A percentile compares a stretch with the other conserved stretches of the same genome.
These are phyloP conservation scores for Fusarium sp. DNA, from an alignment of 2,329 filamentous ascomycete genomes.

Conservation along the genomic window DNA sequence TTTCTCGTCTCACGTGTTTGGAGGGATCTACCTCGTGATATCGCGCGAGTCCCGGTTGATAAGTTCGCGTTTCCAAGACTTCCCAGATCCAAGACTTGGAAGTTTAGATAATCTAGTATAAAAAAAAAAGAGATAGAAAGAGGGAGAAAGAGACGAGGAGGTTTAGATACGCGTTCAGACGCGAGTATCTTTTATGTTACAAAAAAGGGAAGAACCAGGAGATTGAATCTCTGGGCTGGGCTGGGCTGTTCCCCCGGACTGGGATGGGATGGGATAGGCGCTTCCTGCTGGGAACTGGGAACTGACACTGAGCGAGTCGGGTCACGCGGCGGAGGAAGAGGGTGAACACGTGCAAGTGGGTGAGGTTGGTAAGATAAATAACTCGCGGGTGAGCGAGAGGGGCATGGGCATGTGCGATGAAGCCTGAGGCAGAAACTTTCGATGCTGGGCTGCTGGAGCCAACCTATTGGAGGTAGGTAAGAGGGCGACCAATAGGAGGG, in stretches of 20 bases:
- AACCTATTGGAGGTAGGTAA: neutral
- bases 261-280: constrained; percentile 18
- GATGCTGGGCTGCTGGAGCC: neutral
- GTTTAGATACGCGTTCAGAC: constrained; percentile 34
- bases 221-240: constrained; percentile 29
- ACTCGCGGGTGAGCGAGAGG: constrained; percentile 26
- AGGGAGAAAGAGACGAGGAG: constrained; percentile 14
- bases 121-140: constrained; percentile 7
- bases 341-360: constrained; percentile 56
- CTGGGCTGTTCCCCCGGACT: constrained; percentile 2
- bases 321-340: constrained; percentile 55
- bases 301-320: constrained; percentile 45
- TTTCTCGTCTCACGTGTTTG: constrained; percentile 57
- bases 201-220: constrained; percentile 36
- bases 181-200: constrained; percentile 47
- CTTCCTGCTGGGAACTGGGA: constrained; percentile 33
- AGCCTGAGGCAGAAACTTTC: constrained; percentile 39
- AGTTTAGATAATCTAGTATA: neutral
- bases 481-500: constrained; percentile 34
- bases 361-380: constrained; percentile 53
- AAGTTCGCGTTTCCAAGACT: constrained; percentile 42
- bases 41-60: constrained; percentile 52
- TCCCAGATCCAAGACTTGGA: constrained; percentile 17
- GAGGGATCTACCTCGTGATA: constrained; percentile 62
- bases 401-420: neutral